Evolutionary conservation across 768 basidiomycete species (phyloP).

Genomic region (Russula sp.): DNA sequence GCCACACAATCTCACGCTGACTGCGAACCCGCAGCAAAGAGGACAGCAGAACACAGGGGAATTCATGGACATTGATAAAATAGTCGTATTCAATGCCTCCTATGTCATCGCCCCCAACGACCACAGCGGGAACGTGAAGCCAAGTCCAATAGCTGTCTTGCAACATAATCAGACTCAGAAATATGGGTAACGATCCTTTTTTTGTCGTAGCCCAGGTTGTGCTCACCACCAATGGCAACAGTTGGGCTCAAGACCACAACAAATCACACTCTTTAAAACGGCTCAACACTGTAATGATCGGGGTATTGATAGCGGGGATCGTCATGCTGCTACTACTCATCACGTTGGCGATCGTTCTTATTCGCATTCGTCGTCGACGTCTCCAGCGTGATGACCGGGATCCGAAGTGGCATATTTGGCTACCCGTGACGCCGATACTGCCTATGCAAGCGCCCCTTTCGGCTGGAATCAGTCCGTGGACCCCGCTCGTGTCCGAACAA

Average conservation of each 20-base stretch:
- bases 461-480: background rate
- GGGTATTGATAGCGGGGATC: background rate
- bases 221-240: background rate
- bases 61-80: slow-evolving; percentile 14
- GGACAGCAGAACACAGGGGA: slow-evolving; percentile 2
- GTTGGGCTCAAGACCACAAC: background rate
- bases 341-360: background rate
- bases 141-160: background rate
- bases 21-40: slow-evolving; percentile 28
- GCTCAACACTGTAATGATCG: background rate
- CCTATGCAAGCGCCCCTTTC: slow-evolving; percentile 9
- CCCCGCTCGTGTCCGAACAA: background rate
- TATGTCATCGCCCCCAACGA: background rate
- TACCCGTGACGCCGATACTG: background rate
- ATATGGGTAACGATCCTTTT: background rate
- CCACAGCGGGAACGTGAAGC: background rate
- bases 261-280: background rate
- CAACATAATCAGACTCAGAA: background rate
- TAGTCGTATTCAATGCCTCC: slow-evolving; percentile 10
- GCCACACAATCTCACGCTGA: slow-evolving; percentile 37
- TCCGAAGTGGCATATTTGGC: background rate
- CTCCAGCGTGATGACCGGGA: background rate
- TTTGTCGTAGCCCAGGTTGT: background rate
- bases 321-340: background rate
- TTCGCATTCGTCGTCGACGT: slow-evolving; percentile 9